Evolutionary conservation across 306 rosid species (phyloP).

Genomic region (Malus sieversii): DNA sequence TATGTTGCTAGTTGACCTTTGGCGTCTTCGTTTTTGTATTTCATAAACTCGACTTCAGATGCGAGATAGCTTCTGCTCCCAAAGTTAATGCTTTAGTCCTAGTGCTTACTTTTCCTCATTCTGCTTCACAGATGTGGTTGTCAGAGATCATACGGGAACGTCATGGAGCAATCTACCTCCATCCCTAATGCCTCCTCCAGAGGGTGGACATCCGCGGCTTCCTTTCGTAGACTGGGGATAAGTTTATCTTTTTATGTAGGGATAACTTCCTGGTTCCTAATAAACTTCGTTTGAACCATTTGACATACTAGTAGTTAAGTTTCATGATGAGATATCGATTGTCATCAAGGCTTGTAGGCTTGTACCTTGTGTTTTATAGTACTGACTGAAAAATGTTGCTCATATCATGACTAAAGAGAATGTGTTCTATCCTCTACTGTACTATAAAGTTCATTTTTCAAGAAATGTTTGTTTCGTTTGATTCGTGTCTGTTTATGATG

Average conservation of each 20-base stretch:
- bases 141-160: conserved; percentile 36
- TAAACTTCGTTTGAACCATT: too few species aligned
- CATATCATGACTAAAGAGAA: neutral
- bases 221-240: conserved; percentile 69
- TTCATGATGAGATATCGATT: neutral
- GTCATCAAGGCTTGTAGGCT: neutral
- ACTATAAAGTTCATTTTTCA: neutral
- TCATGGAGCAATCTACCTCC: conserved; percentile 73
- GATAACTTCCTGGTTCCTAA: too few species aligned
- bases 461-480: neutral
- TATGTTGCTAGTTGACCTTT: neutral
- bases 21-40: neutral
- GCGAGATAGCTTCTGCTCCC: too few species aligned
- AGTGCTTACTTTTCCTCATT: neutral
- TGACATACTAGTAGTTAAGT: neutral
- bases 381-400: neutral
- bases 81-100: neutral
- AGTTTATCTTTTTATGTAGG: neutral
- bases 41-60: too few species aligned
- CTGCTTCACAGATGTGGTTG: conserved; percentile 38
- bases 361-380: neutral
- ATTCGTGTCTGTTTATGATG: neutral
- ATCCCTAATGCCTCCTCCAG: conserved; percentile 62
- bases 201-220: conserved; percentile 45
- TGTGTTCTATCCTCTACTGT: neutral